A percentile compares a stretch with the other conserved stretches of the same genome.
Conservation (phyloP, 2,329 filamentous ascomycete genomes). For the Cordyceps cicadae region DNA sequence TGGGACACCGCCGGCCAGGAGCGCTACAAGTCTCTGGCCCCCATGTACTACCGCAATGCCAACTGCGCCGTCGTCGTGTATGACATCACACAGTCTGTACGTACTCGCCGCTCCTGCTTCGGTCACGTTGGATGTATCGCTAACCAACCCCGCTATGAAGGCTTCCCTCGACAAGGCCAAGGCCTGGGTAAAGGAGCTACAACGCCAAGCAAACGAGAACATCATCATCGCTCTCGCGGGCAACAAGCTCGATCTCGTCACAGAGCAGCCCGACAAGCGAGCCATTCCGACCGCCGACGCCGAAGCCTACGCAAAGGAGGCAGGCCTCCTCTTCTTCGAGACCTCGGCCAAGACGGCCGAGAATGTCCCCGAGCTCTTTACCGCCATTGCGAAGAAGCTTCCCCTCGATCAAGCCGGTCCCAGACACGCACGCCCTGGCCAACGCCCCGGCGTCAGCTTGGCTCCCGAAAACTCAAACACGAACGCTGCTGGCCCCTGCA, state of each 20-base stretch:
- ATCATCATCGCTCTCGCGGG: constrained; percentile 97
- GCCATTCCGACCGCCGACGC: constrained; percentile 84
- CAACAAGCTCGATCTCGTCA: constrained; percentile 95
- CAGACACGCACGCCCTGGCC: constrained; percentile 64
- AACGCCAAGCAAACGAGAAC: constrained; percentile 98
- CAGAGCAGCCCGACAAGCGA: constrained; percentile 89
- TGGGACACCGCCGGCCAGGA: constrained; percentile 99
- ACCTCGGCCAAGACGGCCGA: constrained; percentile 96
- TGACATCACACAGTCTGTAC: constrained; percentile 97
- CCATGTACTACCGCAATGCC: constrained; percentile 99
- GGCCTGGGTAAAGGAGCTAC: constrained; percentile 97
- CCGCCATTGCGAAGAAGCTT: constrained; percentile 94
- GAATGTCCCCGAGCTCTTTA: constrained; percentile 93
- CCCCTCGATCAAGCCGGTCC: constrained; percentile 94
- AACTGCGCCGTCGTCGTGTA: constrained; percentile 99
- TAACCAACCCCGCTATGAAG: constrained; percentile 37
- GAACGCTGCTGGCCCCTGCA: constrained; percentile 47
- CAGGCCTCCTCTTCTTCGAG: constrained; percentile 93
- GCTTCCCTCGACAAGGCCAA: constrained; percentile 98
- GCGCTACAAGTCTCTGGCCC: constrained; percentile 95
- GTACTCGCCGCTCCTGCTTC: constrained; percentile 25
- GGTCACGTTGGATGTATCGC: background rate
- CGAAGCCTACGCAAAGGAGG: constrained; percentile 89
- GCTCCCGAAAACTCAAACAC: constrained; percentile 50
- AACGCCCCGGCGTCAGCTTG: constrained; percentile 51